A percentile compares a stretch with the other conserved stretches of the same genome.
Evolutionary conservation across 129 eudicot genomes (phyloP).

Genomic region (Oenanthe sinensis): DNA sequence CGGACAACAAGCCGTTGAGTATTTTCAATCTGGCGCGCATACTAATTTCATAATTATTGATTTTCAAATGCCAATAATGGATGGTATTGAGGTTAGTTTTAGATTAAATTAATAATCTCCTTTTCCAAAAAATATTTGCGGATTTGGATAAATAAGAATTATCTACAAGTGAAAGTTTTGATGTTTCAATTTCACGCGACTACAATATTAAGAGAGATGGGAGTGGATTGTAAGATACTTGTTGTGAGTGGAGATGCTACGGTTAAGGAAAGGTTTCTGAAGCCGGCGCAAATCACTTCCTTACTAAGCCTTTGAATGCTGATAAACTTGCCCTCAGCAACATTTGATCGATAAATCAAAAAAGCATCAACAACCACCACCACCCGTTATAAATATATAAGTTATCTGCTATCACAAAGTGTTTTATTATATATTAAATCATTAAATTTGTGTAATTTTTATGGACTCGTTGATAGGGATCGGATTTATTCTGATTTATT

Average conservation of each 20-base stretch:
- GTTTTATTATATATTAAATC: too few species aligned
- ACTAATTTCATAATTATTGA: not conserved
- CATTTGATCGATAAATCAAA: not conserved
- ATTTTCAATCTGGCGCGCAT: not conserved
- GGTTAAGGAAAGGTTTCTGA: not conserved
- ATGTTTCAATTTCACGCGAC: not conserved
- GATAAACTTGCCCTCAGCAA: not conserved
- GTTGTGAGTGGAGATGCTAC: not conserved
- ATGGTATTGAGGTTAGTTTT: constrained; percentile 1
- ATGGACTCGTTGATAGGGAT: too few species aligned
- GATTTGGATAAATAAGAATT: not conserved
- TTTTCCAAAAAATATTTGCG: not conserved
- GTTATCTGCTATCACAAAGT: too few species aligned
- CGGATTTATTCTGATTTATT: too few species aligned
- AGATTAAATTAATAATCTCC: not conserved
- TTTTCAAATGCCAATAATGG: not conserved
- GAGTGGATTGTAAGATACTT: not conserved
- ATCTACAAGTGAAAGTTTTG: not conserved
- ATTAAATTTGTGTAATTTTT: too few species aligned
- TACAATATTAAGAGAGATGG: not conserved
- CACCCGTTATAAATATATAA: too few species aligned
- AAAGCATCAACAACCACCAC: too few species aligned
- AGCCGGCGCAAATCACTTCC: not conserved
- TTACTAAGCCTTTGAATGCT: not conserved
- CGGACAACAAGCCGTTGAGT: not conserved